These are phyloP conservation scores for Chlorella sorokiniana DNA, from an alignment of 139 green algal genomes.

Conservation along the genomic window DNA sequence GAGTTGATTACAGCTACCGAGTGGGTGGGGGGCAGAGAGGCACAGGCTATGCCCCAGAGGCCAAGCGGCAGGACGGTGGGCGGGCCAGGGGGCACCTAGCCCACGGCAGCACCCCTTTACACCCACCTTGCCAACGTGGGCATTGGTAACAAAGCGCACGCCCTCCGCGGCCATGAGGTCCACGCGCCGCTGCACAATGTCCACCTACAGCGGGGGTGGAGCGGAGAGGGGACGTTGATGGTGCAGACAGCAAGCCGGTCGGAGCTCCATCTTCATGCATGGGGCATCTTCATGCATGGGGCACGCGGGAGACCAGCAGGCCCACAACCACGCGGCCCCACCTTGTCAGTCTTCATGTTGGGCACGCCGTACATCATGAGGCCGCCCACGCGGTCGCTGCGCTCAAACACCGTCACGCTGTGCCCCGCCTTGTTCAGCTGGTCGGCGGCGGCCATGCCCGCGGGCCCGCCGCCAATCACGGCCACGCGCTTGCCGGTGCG, in stretches of 20 bases:
- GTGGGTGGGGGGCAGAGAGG: neutral
- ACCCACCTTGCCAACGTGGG: conserved; percentile 65
- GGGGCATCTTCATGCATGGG: no score
- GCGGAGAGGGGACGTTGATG: neutral
- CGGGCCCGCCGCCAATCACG: conserved; percentile 88
- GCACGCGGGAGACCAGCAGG: neutral
- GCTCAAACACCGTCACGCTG: conserved; percentile 92
- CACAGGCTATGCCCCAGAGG: no score
- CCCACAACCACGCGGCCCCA: neutral
- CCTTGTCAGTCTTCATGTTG: conserved; percentile 99
- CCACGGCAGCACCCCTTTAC: no score
- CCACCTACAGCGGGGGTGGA: conserved; percentile 13
- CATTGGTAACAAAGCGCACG: conserved; percentile 83
- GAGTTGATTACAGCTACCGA: neutral
- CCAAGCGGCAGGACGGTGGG: no score
- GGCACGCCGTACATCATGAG: conserved; percentile 97
- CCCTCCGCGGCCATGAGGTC: conserved; percentile 94
- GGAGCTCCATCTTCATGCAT: no score
- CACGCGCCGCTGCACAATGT: conserved; percentile 93
- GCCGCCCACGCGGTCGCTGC: conserved; percentile 88
- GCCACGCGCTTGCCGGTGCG: conserved; percentile 85
- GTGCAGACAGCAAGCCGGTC: neutral
- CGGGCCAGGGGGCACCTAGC: no score
- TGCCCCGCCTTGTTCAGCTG: conserved; percentile 98
- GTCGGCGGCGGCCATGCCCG: conserved; percentile 92